Base-by-base conservation (phyloP, 1,284 basidiomycete species). In the Marasmius sp. region DNA sequence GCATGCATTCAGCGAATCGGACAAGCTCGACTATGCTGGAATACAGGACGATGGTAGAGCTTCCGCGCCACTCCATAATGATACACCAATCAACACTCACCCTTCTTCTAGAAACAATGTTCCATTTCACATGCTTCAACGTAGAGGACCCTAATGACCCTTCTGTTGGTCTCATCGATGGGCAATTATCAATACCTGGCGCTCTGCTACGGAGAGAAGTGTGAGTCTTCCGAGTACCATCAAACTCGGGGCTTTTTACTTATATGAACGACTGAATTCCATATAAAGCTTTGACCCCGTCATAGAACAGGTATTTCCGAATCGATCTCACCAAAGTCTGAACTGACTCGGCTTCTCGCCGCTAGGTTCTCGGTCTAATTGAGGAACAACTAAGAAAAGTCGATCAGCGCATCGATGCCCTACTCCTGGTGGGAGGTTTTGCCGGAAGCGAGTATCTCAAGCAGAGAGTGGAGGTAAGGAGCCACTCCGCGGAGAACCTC, bases 371-470 rank as follows among this genome's bases (percentile, higher is more conserved):
- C 36, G 80, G 85, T 20, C 81, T 94, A 68, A 85, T 94, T 67
- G 88, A 92, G 67, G 85, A 87, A 27, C 92, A 94, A 74, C 78
- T 87, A 45, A 77, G 75, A 65, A 82, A 80, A 69, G 81, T 87
- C 56, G 82, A 87, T 68, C 86, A 88, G 68, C 79, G 77, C 43
- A 85, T 93, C 68, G 85, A 93, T 77, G 91, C 90, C 16, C 75
- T 94, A 41, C 83, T 94, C 66, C 84, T 93, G 68, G 92, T 94
- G 68, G 92, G 92, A 74, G 92, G 92, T 59, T 94, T 94, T 73
- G 88, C 91, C 50, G 90, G 88, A 11, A 90, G 89, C 72, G 87
- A 91, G 70, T 93, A 94, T 72, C 77, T 93, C 62, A 92, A 89
- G 74, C 81, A 84, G 68, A 83, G 85, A 65, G 87, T 93, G 43